Percentiles rank a stretch among this genome's conserved stretches.
These are phyloP conservation scores for Wickerhamiella kurtzmanii DNA, from an alignment of 805 yeast genomes.

Conservation along the genomic window DNA sequence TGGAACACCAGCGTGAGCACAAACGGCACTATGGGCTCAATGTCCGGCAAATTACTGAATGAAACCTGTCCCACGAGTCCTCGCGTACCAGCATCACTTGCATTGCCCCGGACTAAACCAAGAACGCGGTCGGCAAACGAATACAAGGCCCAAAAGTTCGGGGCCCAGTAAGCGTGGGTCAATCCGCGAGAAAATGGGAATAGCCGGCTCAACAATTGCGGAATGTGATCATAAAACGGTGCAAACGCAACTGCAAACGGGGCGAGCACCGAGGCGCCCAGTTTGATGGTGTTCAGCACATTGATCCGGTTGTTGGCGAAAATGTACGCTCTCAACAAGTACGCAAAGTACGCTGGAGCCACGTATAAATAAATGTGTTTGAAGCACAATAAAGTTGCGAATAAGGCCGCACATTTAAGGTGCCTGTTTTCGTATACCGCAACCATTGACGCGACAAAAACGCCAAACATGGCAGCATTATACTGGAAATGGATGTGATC, in stretches of 20 bases:
- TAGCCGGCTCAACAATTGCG: constrained; percentile 51
- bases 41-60: constrained; percentile 67
- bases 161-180: constrained; percentile 99
- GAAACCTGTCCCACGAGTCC: constrained; percentile 88
- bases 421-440: constrained; percentile 48
- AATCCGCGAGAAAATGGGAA: constrained; percentile 92
- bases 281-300: constrained; percentile 46
- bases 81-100: constrained; percentile 43
- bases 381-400: constrained; percentile 71
- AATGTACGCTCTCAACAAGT: constrained; percentile 59
- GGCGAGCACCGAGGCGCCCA: constrained; percentile 44
- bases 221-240: constrained; percentile 50
- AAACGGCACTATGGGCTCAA: constrained; percentile 67
- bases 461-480: constrained; percentile 84
- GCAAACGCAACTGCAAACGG: constrained; percentile 49
- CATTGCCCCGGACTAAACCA: constrained; percentile 20
- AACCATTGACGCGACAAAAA: constrained; percentile 59
- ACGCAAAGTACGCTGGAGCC: constrained; percentile 88
- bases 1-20: constrained; percentile 75
- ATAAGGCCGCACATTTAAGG: constrained; percentile 45
- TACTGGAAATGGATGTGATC: constrained; percentile 97
- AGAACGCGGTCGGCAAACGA: constrained; percentile 67
- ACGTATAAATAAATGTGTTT: constrained; percentile 86
- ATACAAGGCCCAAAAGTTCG: constrained; percentile 92
- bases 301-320: constrained; percentile 32